Evolutionary conservation across 2,329 filamentous ascomycete species (phyloP), one percentile per base, ranked within the genome.

Genomic region (Scortechinia acanthostroma): DNA sequence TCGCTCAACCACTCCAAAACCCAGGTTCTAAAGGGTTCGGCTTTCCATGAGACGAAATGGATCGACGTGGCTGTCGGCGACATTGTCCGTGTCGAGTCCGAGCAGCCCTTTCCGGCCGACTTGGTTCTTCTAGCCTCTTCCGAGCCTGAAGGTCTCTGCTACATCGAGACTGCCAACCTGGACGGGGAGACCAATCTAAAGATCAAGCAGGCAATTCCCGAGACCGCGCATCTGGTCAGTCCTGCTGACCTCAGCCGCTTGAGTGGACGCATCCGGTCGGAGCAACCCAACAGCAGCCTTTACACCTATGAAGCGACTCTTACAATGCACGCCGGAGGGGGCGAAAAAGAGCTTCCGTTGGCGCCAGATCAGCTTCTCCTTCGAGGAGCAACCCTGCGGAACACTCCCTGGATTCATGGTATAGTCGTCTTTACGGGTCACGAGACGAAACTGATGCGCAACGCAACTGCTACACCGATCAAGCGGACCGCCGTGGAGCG

Each of bases 141-240:
- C 4, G 94, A 98, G 61, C 94, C 93, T 1, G 93, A 98, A 69
- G 93, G 93, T 55, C 70, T 98, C 46, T 98, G 93, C 66, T 98
- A 98, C 62, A 97, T 98, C 58, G 93, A 98, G 68, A 98, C 93
- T 2, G 91, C 93, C 20, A 98, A 98, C 60, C 72, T 98, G 47
- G 93, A 98, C 56, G 93, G 93, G 54, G 93, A 98, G 66, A 98
- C 93, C 17, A 98, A 98, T 60, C 70, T 98, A 54, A 98, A 98
- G 68, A 95, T 98, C 69, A 98, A 98, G 69, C 93, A 98, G 68
- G 91, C 83, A 2, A 83, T 96, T 45, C 91, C 93, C 1, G 93
- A 98, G 69, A 98, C 93, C 0, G 83, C 86, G 14, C 75, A 86
- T 49, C 74, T 96, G 59, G 90, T 98, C 48, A 95, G 88, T 58